Evolutionary conservation across 805 yeast species (phyloP), one percentile per base, ranked within the genome.

Genomic region (Monosporozyma solicola): DNA sequence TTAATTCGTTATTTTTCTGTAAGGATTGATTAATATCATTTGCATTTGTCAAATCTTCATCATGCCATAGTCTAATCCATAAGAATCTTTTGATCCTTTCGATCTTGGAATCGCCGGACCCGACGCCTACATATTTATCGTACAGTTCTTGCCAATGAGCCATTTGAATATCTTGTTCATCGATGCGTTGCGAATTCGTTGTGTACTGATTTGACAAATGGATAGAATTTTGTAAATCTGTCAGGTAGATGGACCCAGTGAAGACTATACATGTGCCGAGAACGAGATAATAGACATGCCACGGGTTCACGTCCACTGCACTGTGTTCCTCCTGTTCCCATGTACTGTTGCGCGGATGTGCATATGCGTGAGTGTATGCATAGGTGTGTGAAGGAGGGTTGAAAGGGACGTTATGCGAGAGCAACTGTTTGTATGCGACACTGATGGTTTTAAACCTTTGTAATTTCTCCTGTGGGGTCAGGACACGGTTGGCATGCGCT

Each of bases 391-490:
- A 35, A 35, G 13, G n/a, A 4, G 39, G 20, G 15, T 35, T 13
- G n/a, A 13, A 13, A 9, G 15, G 35, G 5, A 35, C 7, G 5
- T 15, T 35, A 11, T 16, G 16, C n/a, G 39, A 20, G 2, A 39
- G 15, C 10, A 39, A 39, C 15, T 39, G 43, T 39, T 75, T 71
- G 60, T 85, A 85, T 1, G 90, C 89, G 16, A 76, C 77, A 5
- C 79, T 73, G 0, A 83, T 63, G 47, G 72, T 65, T 59, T 80
- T 72, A 77, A 88, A 80, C 65, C 85, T 61, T 11, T 48, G 47
- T 31, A 60, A 46, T 46, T 66, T 80, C 70, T 55, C 72, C 9
- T 56, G 57, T 2, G 41, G 9, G 1, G 62, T 48, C 29, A 65
- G 49, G 24, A 58, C 20, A 20, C 20, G 20, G 20, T 20, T 20